A percentile compares a stretch with the other conserved stretches of the same genome.
Evolutionary conservation across 1,284 basidiomycete genomes (phyloP).

Genomic region (Cerioporus squamosus): DNA sequence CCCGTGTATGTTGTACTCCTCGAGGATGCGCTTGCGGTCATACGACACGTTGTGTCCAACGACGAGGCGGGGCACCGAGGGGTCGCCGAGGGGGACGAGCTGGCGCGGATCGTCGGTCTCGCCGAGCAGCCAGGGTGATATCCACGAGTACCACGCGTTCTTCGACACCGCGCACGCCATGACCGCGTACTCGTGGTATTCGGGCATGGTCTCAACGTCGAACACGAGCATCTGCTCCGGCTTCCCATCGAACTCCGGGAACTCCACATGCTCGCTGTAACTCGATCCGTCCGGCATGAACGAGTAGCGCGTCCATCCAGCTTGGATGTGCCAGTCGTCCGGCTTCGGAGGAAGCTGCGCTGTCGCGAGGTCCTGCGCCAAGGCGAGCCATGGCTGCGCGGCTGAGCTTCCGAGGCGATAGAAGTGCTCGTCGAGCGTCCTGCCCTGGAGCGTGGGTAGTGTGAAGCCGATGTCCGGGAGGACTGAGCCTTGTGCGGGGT

Average conservation of each 20-base stretch:
- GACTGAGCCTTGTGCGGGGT: slow-evolving; percentile 80
- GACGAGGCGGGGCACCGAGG: slow-evolving; percentile 62
- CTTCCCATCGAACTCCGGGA: slow-evolving; percentile 60
- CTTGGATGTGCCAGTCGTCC: slow-evolving; percentile 74
- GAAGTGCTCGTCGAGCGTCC: slow-evolving; percentile 90
- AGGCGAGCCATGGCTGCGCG: slow-evolving; percentile 82
- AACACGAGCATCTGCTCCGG: slow-evolving; percentile 84
- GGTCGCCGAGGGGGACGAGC: slow-evolving; percentile 75
- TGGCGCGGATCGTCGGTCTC: slow-evolving; percentile 69
- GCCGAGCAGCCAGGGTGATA: slow-evolving; percentile 90
- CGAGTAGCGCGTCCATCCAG: slow-evolving; percentile 93
- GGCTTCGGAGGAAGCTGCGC: slow-evolving; percentile 65
- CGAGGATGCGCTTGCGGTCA: slow-evolving; percentile 83
- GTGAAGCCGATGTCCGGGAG: slow-evolving; percentile 82
- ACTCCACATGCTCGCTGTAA: slow-evolving; percentile 65
- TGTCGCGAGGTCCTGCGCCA: slow-evolving; percentile 70
- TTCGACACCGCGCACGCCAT: slow-evolving; percentile 90
- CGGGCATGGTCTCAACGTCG: slow-evolving; percentile 94
- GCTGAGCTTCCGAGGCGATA: slow-evolving; percentile 74
- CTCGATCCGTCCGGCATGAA: slow-evolving; percentile 66
- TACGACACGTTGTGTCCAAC: slow-evolving; percentile 97
- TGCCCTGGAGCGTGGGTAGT: slow-evolving; percentile 85
- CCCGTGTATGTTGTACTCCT: slow-evolving; percentile 82
- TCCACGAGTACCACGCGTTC: slow-evolving; percentile 95
- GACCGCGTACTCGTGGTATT: slow-evolving; percentile 80